These are phyloP conservation scores for Epichloe brachyelytri DNA, from an alignment of 2,329 filamentous ascomycete genomes.

Conservation along the genomic window DNA sequence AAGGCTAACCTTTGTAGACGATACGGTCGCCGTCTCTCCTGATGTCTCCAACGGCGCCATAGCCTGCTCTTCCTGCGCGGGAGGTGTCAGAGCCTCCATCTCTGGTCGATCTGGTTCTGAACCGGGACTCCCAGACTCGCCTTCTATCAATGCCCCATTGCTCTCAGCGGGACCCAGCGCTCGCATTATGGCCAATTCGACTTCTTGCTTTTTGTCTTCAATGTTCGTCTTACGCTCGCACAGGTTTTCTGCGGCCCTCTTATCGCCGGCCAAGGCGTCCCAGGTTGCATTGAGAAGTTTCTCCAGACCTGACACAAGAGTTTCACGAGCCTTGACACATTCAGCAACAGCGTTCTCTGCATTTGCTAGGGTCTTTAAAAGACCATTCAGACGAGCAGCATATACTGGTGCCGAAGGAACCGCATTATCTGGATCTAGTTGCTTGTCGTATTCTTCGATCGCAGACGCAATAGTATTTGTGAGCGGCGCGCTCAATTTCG, in stretches of 20 bases:
- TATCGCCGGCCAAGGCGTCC: constrained; percentile 55
- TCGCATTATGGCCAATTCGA: constrained; percentile 84
- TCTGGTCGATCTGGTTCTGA: constrained; percentile 62
- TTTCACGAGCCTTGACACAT: constrained; percentile 71
- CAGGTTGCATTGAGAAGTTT: constrained; percentile 67
- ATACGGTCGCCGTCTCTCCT: constrained; percentile 6
- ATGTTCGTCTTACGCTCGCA: constrained; percentile 55
- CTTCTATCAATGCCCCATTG: constrained; percentile 33
- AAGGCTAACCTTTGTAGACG: constrained; percentile 18
- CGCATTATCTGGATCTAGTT: constrained; percentile 56
- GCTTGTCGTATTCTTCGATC: constrained; percentile 71
- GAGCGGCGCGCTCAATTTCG: constrained; percentile 57
- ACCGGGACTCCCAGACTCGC: constrained; percentile 31
- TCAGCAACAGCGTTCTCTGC: constrained; percentile 84
- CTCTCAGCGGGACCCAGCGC: constrained; percentile 54
- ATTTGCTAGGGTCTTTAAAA: constrained; percentile 79
- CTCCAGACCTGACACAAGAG: constrained; percentile 68
- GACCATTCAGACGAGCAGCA: constrained; percentile 73
- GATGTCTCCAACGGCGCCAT: constrained; percentile 8
- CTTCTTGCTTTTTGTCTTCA: constrained; percentile 72
- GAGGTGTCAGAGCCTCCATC: constrained; percentile 71
- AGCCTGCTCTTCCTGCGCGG: constrained; percentile 32
- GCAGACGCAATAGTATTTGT: constrained; percentile 57
- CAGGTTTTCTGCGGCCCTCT: constrained; percentile 51
- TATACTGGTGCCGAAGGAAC: constrained; percentile 78